phyloP scores from a whole-genome alignment of 1,139 yeast genomes.

The Pichia sp. region DNA sequence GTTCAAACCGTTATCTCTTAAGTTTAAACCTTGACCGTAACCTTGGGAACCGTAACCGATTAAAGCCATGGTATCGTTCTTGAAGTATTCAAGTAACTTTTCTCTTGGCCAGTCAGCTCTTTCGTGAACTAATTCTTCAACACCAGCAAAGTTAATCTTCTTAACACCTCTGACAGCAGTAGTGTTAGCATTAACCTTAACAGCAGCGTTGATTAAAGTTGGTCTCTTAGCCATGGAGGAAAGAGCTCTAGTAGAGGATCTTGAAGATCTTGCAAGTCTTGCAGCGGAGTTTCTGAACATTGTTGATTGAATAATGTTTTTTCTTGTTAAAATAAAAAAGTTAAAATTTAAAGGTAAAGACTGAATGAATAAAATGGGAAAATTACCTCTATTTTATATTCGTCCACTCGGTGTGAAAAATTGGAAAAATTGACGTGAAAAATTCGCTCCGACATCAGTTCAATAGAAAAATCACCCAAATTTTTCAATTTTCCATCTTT shows the following conservation, averaged over 20 bases:
- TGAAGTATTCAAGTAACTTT: constrained; percentile 91
- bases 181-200: constrained; percentile 26
- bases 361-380: neutral
- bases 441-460: neutral
- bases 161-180: constrained; percentile 74
- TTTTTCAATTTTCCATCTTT: too few species aligned
- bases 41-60: constrained; percentile 99
- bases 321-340: neutral
- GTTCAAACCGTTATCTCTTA: constrained; percentile 97
- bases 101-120: constrained; percentile 99
- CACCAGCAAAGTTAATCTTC: constrained; percentile 96
- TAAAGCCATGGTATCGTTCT: constrained; percentile 93
- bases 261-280: constrained; percentile 54
- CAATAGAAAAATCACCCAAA: too few species aligned
- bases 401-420: neutral
- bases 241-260: constrained; percentile 32
- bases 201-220: constrained; percentile 36
- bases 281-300: constrained; percentile 59
- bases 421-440: neutral
- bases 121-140: constrained; percentile 92
- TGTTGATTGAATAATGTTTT: constrained; percentile 3
- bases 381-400: neutral
- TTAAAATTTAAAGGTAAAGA: neutral
- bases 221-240: constrained; percentile 53
- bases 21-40: constrained; percentile 98